Evolutionary conservation across 2,329 filamentous ascomycete species (phyloP).

Genomic region (Periconia macrospinosa): DNA sequence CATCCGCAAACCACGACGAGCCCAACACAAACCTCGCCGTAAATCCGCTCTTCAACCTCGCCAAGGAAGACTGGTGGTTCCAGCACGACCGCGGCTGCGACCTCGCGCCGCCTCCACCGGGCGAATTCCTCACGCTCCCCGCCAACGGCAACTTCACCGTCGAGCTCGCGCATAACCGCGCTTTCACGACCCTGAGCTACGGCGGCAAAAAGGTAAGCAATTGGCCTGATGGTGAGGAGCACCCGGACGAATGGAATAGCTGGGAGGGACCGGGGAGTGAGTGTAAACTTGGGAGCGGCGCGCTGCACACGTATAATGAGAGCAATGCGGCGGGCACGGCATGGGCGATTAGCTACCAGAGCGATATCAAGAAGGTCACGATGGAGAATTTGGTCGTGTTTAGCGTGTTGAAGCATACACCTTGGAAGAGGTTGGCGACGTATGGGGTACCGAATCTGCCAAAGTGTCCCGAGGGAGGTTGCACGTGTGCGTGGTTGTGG

Average conservation of each 20-base stretch:
- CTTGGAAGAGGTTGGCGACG: slow-evolving; percentile 43
- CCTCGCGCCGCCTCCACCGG: slow-evolving; percentile 38
- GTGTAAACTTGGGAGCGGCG: slow-evolving; percentile 46
- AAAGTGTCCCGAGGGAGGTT: slow-evolving; percentile 42
- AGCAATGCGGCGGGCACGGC: slow-evolving; percentile 51
- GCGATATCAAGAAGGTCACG: slow-evolving; percentile 50
- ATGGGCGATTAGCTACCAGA: slow-evolving; percentile 55
- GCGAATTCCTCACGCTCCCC: slow-evolving; percentile 50
- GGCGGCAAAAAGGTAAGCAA: slow-evolving; percentile 41
- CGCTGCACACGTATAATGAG: slow-evolving; percentile 52
- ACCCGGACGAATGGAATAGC: slow-evolving; percentile 51
- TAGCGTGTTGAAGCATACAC: slow-evolving; percentile 43
- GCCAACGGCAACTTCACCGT: slow-evolving; percentile 54
- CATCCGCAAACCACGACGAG: slow-evolving; percentile 23
- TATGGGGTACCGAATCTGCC: slow-evolving; percentile 44
- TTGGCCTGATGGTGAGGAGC: slow-evolving; percentile 53
- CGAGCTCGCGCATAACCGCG: slow-evolving; percentile 56
- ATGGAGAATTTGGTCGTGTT: slow-evolving; percentile 59
- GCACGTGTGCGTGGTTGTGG: slow-evolving; percentile 49
- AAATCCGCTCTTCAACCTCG: slow-evolving; percentile 51
- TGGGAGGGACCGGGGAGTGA: slow-evolving; percentile 33
- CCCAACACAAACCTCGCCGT: slow-evolving; percentile 51
- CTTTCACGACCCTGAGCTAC: slow-evolving; percentile 52
- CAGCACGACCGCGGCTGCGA: slow-evolving; percentile 54
- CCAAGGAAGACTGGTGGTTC: slow-evolving; percentile 55